These are phyloP conservation scores for Xylariomycetidae sp. DNA, from an alignment of 2,329 filamentous ascomycete species.

Conservation along the genomic window DNA sequence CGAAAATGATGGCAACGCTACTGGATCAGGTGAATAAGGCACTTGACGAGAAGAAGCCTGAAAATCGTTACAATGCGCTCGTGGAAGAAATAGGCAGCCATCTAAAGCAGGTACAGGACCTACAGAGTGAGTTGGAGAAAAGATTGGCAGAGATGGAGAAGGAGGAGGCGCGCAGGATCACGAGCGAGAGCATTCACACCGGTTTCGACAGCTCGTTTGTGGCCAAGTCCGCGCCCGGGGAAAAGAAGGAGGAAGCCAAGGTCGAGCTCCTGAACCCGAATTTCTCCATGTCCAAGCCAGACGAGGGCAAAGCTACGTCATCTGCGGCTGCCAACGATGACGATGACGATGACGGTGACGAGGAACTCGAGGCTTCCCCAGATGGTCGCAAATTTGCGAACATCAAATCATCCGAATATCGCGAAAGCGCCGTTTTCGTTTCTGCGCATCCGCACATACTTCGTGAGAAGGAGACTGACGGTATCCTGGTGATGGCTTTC, in stretches of 20 bases:
- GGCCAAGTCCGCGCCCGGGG: constrained; percentile 33
- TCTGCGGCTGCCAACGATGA: constrained; percentile 42
- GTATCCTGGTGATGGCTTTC: constrained; percentile 85
- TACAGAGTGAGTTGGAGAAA: constrained; percentile 69
- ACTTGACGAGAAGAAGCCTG: constrained; percentile 69
- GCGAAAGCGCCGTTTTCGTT: constrained; percentile 70
- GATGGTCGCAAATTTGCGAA: constrained; percentile 76
- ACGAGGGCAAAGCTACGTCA: constrained; percentile 17
- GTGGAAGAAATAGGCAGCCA: constrained; percentile 74
- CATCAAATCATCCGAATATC: constrained; percentile 73
- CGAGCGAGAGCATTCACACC: constrained; percentile 81
- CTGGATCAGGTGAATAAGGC: constrained; percentile 88
- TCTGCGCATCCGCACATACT: constrained; percentile 73
- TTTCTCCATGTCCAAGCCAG: constrained; percentile 31
- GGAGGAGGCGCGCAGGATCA: constrained; percentile 85
- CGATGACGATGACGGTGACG: constrained; percentile 63
- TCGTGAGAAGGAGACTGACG: constrained; percentile 82
- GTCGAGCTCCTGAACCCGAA: constrained; percentile 76
- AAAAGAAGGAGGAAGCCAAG: constrained; percentile 44
- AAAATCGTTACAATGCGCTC: constrained; percentile 69
- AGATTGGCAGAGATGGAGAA: constrained; percentile 80
- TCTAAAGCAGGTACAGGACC: constrained; percentile 67
- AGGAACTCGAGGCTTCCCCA: constrained; percentile 69
- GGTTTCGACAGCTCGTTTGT: constrained; percentile 89
- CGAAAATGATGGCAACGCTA: constrained; percentile 97